Evolutionary conservation across 345 rosid genomes (phyloP), one percentile per base, ranked within the genome.

Genomic region (Euphorbia lathyris): DNA sequence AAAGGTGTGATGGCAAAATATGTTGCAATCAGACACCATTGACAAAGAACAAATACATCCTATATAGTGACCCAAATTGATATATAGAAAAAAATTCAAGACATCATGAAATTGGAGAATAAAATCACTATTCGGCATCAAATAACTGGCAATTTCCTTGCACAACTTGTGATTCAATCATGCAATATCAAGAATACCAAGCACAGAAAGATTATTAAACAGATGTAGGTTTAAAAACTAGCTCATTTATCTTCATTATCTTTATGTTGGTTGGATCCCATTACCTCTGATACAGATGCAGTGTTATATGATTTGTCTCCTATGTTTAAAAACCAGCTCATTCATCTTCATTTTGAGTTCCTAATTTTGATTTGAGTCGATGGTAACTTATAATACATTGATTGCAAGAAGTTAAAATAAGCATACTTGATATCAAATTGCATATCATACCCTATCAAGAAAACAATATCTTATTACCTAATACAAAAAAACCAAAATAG

Each of bases 361-460:
- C 63, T 74, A 12, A 23, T 66, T 69, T 70, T 77, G n/a, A 55
- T 65, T 59, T 68, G 68, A 26, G 71, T 63, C 58, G 72, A 32
- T 20, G 63, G 66, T 23, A 83, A 71, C 58, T 72, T 60, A 63
- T 56, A 81, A 52, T 72, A 71, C 51, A 92, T 63, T 3, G 96
- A 91, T 47, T 86, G 90, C 84, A 92, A 68, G 79, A 92, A 89
- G 83, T 86, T 87, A 77, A 92, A 89, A 80, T 89, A 92, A 17
- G 97, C 93, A 79, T 88, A 92, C 81, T 92, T 92, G 74, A 92
- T 61, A 72, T 89, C 96, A 27, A 87, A 92, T 78, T 92, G 93
- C 97, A 92, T 92, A 72, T 89, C 92, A 72, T 91, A 91, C 96
- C 97, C 97, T 91, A 86, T 48, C 74, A 66, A 84, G 58, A 57